Evolutionary conservation across 1,284 basidiomycete genomes (phyloP).

Genomic region (Ustilago sp.): DNA sequence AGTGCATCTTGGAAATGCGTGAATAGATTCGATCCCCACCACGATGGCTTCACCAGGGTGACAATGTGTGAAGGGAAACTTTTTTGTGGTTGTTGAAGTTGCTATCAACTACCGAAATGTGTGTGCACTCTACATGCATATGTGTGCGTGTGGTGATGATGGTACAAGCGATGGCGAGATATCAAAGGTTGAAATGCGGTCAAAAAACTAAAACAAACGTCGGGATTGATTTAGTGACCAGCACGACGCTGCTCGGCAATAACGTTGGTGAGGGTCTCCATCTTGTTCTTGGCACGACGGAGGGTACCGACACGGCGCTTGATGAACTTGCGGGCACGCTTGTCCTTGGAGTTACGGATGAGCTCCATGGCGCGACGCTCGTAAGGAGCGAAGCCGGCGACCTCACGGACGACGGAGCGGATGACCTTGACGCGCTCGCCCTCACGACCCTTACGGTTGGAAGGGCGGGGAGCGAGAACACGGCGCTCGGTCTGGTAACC

Average conservation of each 20-base stretch:
- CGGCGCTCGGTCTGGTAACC: slow-evolving; percentile 93
- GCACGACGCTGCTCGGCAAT: slow-evolving; percentile 68
- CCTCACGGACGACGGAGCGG: slow-evolving; percentile 67
- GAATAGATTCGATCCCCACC: background rate
- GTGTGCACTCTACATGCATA: slow-evolving; percentile 1
- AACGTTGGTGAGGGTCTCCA: slow-evolving; percentile 65
- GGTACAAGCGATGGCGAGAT: slow-evolving; percentile 14
- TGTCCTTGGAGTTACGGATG: slow-evolving; percentile 95
- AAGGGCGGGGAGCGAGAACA: slow-evolving; percentile 81
- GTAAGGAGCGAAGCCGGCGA: slow-evolving; percentile 95
- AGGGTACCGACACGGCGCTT: slow-evolving; percentile 68
- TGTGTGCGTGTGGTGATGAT: slow-evolving; percentile 6
- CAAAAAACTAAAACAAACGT: background rate
- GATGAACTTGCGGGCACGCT: slow-evolving; percentile 69
- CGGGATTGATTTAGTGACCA: slow-evolving; percentile 57
- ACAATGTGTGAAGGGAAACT: background rate
- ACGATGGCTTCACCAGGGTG: background rate
- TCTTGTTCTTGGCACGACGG: slow-evolving; percentile 68
- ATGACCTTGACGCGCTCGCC: slow-evolving; percentile 73
- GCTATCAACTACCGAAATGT: background rate
- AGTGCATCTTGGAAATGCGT: slow-evolving; percentile 2
- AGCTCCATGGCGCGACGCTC: slow-evolving; percentile 99
- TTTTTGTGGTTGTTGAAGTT: background rate
- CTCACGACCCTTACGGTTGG: slow-evolving; percentile 88
- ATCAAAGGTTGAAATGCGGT: background rate